Base-by-base conservation (phyloP, 805 yeast genomes). In the Wickerhamomyces bisporus region DNA sequence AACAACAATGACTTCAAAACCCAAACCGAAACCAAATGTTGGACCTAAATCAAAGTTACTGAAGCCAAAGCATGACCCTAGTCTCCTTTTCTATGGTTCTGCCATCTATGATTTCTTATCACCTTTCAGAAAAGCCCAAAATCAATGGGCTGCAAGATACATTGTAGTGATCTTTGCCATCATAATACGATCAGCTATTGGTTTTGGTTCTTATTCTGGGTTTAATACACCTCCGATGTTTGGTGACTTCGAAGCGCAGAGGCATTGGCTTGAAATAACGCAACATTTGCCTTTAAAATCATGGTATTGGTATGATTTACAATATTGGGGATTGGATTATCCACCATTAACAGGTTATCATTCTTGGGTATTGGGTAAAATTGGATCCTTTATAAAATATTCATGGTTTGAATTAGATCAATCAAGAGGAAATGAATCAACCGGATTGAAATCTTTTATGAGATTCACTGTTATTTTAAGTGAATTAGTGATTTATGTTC, bases 161-260 rank as follows among this genome's bases (percentile, higher is more conserved):
- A 76, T 86, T 32, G 74, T 85, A 19, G 70, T 85, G 3, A 61
- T 85, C 35, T 75, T 85, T 43, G 86, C 94, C 2, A 59, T 89
- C 5, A 75, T 91, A 10, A 71, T 88, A 3, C 70, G 95, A 45
- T 73, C 86, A 37, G 95, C 95, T 1, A 81, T 91, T 17, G 96
- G 96, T 0, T 66, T 89, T 26, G 98, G 98, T 1, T 73, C 87
- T 5, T 89, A 77, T 55, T 86, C 95, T 17, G 98, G 98, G 0
- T 57, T 60, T 43, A 62, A 63, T 8, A 64, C 69, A 2, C 78
- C 84, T 8, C 98, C 98, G 5, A 76, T 86, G 76, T 79, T 68
- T 65, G 98, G 98, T 6, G 98, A 93, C 57, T 91, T 93, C 54
- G 98, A 93, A 60, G 98, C 98, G 0, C 98, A 93, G 60, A 74